These are phyloP conservation scores for Pistacia integerrima DNA, from an alignment of 345 rosid species.

Conservation along the genomic window DNA sequence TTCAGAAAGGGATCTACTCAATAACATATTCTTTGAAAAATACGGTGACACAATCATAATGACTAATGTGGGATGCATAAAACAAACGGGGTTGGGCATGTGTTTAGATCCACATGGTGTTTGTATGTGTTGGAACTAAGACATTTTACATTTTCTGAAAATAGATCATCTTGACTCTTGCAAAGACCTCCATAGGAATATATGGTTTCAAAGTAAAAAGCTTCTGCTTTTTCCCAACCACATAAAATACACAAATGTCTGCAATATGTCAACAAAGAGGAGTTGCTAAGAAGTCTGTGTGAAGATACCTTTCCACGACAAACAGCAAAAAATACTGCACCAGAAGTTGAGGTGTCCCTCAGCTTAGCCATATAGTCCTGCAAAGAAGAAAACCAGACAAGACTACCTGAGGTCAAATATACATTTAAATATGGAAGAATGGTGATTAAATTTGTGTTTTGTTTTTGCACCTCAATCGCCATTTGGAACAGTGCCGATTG, in stretches of 20 bases:
- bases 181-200: neutral
- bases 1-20: neutral
- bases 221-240: neutral
- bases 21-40: neutral
- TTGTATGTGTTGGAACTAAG: neutral
- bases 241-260: neutral
- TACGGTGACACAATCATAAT: neutral
- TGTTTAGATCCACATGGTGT: too few relatives aligned
- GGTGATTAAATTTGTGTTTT: constrained; percentile 16
- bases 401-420: constrained; percentile 20
- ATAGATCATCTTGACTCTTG: neutral
- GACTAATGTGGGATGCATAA: neutral
- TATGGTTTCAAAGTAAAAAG: neutral
- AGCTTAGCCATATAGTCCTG: constrained; percentile 88
- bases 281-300: constrained; percentile 8
- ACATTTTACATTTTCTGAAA: neutral
- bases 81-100: neutral
- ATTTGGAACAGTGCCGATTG: constrained; percentile 73
- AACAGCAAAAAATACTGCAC: constrained; percentile 95
- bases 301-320: constrained; percentile 93
- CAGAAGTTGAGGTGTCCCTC: constrained; percentile 69
- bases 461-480: constrained; percentile 68
- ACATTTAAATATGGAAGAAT: constrained; percentile 12
- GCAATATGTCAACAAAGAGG: constrained; percentile 12
- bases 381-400: constrained; percentile 5